Evolutionary conservation across 495 filamentous ascomycete genomes (phyloP).

Genomic region (Aspergillus indologenus): DNA sequence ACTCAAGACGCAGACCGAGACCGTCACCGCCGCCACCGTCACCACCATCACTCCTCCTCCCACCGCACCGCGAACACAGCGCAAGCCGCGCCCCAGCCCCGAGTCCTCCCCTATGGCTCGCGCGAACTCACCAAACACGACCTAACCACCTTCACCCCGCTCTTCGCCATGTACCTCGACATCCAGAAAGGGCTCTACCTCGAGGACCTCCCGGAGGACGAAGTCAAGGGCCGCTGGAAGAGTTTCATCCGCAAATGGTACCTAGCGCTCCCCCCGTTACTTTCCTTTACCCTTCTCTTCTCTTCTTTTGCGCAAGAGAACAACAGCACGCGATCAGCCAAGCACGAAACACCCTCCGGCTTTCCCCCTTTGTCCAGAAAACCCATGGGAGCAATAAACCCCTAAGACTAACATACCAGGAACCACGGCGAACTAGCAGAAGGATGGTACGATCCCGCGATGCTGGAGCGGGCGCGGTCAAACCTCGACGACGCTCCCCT

Average conservation of each 20-base stretch:
- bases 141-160: constrained; percentile 56
- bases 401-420: constrained; percentile 47
- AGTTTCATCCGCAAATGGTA: constrained; percentile 90
- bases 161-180: constrained; percentile 86
- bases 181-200: constrained; percentile 77
- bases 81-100: constrained; percentile 23
- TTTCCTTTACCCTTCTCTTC: constrained; percentile 4
- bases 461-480: constrained; percentile 49
- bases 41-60: constrained; percentile 23
- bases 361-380: background rate
- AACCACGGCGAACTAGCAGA: constrained; percentile 89
- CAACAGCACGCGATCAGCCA: too few species aligned
- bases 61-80: background rate
- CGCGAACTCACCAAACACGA: constrained; percentile 64
- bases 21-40: constrained; percentile 26
- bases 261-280: background rate
- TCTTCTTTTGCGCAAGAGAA: background rate
- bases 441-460: constrained; percentile 86
- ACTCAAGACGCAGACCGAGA: background rate
- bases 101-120: constrained; percentile 63
- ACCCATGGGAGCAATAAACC: background rate
- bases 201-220: constrained; percentile 60
- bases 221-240: constrained; percentile 85
- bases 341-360: background rate
- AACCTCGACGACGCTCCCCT: constrained; percentile 20